phyloP scores from a whole-genome alignment of 2,329 filamentous ascomycete genomes.

The Zarea fungicola region DNA sequence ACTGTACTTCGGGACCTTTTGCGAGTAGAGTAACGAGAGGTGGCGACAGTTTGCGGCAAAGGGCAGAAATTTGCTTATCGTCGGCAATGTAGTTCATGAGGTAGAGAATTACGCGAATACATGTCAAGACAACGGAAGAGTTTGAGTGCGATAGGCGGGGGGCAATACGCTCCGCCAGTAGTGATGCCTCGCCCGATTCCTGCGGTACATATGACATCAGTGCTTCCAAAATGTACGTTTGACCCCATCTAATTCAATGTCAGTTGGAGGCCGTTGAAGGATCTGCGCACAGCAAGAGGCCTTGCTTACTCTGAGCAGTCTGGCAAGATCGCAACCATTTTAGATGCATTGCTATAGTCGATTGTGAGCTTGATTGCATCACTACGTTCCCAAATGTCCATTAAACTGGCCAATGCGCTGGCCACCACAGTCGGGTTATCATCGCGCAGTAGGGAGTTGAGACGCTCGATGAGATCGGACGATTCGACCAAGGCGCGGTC shows the following conservation, averaged over 20 bases:
- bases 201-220: slow-evolving; percentile 97
- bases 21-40: slow-evolving; percentile 91
- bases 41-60: slow-evolving; percentile 91
- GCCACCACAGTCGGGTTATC: slow-evolving; percentile 98
- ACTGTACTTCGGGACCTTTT: slow-evolving; percentile 97
- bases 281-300: no score
- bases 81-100: slow-evolving; percentile 98
- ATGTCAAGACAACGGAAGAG: slow-evolving; percentile 91
- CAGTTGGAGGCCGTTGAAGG: no score
- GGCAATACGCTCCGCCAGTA: slow-evolving; percentile 88
- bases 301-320: slow-evolving; percentile 97
- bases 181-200: slow-evolving; percentile 77
- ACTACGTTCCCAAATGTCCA: slow-evolving; percentile 98
- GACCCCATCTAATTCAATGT: slow-evolving; percentile 76
- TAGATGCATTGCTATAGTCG: slow-evolving; percentile 94
- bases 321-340: slow-evolving; percentile 92
- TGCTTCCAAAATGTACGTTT: slow-evolving; percentile 96
- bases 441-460: slow-evolving; percentile 86
- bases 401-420: slow-evolving; percentile 81
- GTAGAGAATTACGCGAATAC: slow-evolving; percentile 92
- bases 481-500: slow-evolving; percentile 83
- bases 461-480: slow-evolving; percentile 84
- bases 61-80: slow-evolving; percentile 75
- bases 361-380: slow-evolving; percentile 98
- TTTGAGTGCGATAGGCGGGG: slow-evolving; percentile 97